phyloP scores from a whole-genome alignment of 768 basidiomycete species.

The Xanthoconium stramineum region DNA sequence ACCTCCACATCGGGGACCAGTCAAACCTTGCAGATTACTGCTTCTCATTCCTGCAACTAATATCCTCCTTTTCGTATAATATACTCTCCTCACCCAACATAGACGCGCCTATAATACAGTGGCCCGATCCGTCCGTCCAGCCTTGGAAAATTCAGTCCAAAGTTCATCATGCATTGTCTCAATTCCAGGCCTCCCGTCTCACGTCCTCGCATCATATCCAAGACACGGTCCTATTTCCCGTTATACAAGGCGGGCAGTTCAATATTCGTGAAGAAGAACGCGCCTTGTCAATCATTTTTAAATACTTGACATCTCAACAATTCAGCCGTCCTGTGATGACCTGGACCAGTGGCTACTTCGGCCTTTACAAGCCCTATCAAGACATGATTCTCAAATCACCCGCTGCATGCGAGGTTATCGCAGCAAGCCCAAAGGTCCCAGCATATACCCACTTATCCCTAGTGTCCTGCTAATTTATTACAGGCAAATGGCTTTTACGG shows the following conservation, averaged over 20 bases:
- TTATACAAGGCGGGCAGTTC: constrained; percentile 90
- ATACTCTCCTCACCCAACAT: constrained; percentile 28
- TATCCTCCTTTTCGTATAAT: constrained; percentile 71
- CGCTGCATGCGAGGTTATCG: constrained; percentile 68
- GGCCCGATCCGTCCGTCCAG: constrained; percentile 63
- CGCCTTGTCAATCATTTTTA: constrained; percentile 55
- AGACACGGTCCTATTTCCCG: constrained; percentile 65
- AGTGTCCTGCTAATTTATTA: not conserved
- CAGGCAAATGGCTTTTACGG: constrained; percentile 97
- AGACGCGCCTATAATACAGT: constrained; percentile 53
- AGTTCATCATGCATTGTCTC: constrained; percentile 51
- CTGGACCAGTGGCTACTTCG: constrained; percentile 95
- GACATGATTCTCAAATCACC: constrained; percentile 59
- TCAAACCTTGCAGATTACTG: constrained; percentile 77
- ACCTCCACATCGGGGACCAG: constrained; percentile 68
- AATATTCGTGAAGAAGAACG: constrained; percentile 83
- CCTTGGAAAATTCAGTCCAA: constrained; percentile 68
- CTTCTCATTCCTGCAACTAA: constrained; percentile 65
- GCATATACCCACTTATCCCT: not conserved
- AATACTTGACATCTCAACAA: constrained; percentile 35
- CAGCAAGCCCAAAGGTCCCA: constrained; percentile 80
- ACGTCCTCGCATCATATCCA: not conserved
- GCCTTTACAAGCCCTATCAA: constrained; percentile 78
- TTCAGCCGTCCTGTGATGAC: constrained; percentile 50
- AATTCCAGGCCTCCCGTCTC: constrained; percentile 53